phyloP scores from a whole-genome alignment of 2,329 filamentous ascomycete species.

The Reticulascus tulasneorum region DNA sequence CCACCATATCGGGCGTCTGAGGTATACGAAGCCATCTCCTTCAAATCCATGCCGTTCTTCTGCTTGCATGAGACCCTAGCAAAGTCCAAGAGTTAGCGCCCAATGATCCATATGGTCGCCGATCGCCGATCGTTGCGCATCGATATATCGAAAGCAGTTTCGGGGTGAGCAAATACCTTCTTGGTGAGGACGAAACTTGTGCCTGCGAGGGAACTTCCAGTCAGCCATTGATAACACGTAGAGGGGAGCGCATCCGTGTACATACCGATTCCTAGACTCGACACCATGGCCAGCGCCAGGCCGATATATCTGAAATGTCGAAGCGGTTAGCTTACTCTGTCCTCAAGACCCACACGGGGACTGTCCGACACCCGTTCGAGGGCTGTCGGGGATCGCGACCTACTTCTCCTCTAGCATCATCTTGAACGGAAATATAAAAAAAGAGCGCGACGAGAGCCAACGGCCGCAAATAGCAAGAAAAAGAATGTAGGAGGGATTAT shows the following conservation, averaged over 20 bases:
- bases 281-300: constrained; percentile 69
- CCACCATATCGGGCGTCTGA: constrained; percentile 97
- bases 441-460: constrained; percentile 5
- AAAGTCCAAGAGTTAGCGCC: constrained; percentile 17
- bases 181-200: constrained; percentile 99
- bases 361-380: not conserved
- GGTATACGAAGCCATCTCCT: constrained; percentile 90
- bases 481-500: constrained; percentile 7
- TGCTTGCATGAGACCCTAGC: constrained; percentile 83
- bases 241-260: constrained; percentile 12
- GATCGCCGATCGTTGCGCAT: not conserved
- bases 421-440: constrained; percentile 8
- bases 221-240: not conserved
- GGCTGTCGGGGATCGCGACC: constrained; percentile 11
- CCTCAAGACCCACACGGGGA: constrained; percentile 3
- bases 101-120: constrained; percentile 3
- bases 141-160: not conserved
- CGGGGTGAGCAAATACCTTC: constrained; percentile 59
- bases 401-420: constrained; percentile 18
- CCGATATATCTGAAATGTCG: constrained; percentile 63
- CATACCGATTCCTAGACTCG: constrained; percentile 73
- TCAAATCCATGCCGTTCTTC: constrained; percentile 92
- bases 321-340: constrained; percentile 24
- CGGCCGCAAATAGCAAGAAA: constrained; percentile 1
- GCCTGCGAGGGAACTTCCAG: constrained; percentile 46